Conservation (phyloP, 352 stramenopile species). For the Thraustotheca clavata region DNA sequence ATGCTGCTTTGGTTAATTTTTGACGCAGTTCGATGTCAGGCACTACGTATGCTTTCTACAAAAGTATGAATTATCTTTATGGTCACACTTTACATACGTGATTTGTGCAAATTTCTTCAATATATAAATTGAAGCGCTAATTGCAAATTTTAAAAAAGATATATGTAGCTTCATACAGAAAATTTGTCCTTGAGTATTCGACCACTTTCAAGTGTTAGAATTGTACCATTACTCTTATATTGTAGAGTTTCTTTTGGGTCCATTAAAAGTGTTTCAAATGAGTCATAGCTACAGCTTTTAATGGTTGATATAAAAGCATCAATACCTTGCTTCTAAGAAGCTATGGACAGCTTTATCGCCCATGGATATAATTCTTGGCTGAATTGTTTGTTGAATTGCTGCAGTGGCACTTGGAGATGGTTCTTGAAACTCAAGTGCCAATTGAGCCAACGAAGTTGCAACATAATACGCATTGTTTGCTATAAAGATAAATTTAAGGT, state of each 20-base stretch:
- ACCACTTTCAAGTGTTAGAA: conserved; percentile 86
- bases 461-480: conserved; percentile 92
- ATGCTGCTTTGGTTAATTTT: conserved; percentile 74
- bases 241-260: conserved; percentile 82
- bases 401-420: conserved; percentile 27
- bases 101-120: conserved; percentile 57
- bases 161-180: conserved; percentile 28
- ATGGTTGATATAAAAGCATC: conserved; percentile 34
- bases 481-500: conserved; percentile 83
- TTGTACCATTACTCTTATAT: conserved; percentile 69
- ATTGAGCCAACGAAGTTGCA: conserved; percentile 60
- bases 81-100: conserved; percentile 34
- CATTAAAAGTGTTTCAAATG: conserved; percentile 49
- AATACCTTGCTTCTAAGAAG: conserved; percentile 73
- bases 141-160: not conserved
- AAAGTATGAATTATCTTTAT: conserved; percentile 44
- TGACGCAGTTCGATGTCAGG: conserved; percentile 79
- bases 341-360: conserved; percentile 70
- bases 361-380: conserved; percentile 75
- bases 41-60: conserved; percentile 63
- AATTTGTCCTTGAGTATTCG: conserved; percentile 90
- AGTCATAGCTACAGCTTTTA: conserved; percentile 29
- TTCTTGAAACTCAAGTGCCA: conserved; percentile 21
- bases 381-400: conserved; percentile 56
- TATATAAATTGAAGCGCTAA: conserved; percentile 50